Evolutionary conservation across 31 red algal species (phyloP).

Genomic region (Asparagopsis taxiformis): DNA sequence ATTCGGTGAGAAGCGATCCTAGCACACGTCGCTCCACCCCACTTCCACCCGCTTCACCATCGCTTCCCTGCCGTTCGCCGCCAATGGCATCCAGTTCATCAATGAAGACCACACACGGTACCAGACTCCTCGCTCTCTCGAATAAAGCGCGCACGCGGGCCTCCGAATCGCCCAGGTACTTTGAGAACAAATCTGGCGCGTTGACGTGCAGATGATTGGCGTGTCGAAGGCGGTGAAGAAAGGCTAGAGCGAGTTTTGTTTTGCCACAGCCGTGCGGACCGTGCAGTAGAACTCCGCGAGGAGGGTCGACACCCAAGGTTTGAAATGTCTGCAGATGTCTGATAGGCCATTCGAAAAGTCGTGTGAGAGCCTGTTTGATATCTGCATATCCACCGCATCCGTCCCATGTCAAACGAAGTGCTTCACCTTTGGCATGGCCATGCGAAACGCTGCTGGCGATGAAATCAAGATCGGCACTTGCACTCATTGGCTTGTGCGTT

Average conservation of each 20-base stretch:
- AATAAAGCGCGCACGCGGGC: slow-evolving; percentile 80
- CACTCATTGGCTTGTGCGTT: too few species aligned
- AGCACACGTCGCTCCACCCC: slow-evolving; percentile 81
- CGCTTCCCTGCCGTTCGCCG: slow-evolving; percentile 29
- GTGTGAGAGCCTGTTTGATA: slow-evolving; percentile 25
- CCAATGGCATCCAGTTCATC: slow-evolving; percentile 94
- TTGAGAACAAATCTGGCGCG: slow-evolving; percentile 80
- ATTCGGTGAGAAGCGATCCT: slow-evolving; percentile 83
- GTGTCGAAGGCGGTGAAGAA: slow-evolving; percentile 30
- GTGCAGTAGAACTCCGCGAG: slow-evolving; percentile 74
- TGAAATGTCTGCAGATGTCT: slow-evolving; percentile 56
- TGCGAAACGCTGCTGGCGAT: too few species aligned
- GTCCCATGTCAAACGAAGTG: too few species aligned
- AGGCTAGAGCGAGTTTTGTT: slow-evolving; percentile 52
- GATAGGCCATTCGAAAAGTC: slow-evolving; percentile 79
- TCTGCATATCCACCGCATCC: slow-evolving; percentile 19
- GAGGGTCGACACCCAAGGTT: slow-evolving; percentile 63
- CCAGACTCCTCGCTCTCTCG: slow-evolving; percentile 59
- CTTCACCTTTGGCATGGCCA: too few species aligned
- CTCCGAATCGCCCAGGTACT: slow-evolving; percentile 96
- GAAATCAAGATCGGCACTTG: too few species aligned
- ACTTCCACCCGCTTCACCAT: slow-evolving; percentile 6
- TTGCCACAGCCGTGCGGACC: slow-evolving; percentile 87
- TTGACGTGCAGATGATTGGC: slow-evolving; percentile 85
- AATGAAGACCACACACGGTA: slow-evolving; percentile 91